These are phyloP conservation scores for Ambrosia trifida DNA, from an alignment of 129 eudicot genomes.

Conservation along the genomic window DNA sequence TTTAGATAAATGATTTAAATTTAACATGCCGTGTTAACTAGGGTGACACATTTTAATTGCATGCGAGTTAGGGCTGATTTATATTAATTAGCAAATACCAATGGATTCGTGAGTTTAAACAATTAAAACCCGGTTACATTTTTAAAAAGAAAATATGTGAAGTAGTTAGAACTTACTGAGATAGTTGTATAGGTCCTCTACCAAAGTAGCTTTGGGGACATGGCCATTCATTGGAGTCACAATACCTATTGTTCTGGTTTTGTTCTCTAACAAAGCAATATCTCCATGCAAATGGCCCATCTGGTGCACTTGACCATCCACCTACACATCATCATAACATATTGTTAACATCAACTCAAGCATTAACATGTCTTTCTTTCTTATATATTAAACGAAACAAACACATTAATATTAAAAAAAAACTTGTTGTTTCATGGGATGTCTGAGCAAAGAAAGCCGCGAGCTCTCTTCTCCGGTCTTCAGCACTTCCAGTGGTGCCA, in stretches of 20 bases:
- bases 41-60: no score
- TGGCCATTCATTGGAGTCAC: constrained; percentile 34
- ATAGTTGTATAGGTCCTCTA: constrained; percentile 59
- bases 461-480: constrained; percentile 44
- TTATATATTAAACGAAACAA: no score
- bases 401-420: no score
- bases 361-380: no score
- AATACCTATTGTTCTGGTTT: constrained; percentile 25
- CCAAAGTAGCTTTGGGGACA: constrained; percentile 48
- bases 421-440: constrained; percentile 51
- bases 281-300: constrained; percentile 67
- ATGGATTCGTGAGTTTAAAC: no score
- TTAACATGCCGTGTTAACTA: no score
- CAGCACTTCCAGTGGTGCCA: constrained; percentile 47
- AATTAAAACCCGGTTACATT: no score
- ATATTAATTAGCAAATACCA: no score
- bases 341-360: no score
- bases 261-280: constrained; percentile 50
- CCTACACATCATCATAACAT: constrained; percentile 2
- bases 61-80: no score
- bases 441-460: constrained; percentile 75
- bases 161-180: constrained; percentile 47
- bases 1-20: no score
- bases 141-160: neutral
- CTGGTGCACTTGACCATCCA: constrained; percentile 60